phyloP scores from a whole-genome alignment of 371 early-diverging fungal genomes.

The Batrachochytrium dendrobatidis region DNA sequence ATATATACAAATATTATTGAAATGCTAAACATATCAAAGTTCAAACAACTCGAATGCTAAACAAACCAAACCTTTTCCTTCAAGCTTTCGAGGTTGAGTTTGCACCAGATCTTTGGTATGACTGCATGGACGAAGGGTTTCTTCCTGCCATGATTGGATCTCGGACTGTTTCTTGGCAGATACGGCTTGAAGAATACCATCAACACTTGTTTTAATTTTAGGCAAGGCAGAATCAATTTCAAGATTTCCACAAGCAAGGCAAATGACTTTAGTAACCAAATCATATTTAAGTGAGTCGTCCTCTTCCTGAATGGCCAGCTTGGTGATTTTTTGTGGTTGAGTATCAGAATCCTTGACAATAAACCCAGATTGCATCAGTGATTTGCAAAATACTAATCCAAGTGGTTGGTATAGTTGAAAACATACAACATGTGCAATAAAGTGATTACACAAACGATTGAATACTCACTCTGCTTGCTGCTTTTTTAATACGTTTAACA shows the following conservation, averaged over 20 bases:
- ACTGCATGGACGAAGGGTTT: constrained; percentile 62
- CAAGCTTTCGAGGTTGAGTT: constrained; percentile 22
- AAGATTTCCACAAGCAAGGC: constrained; percentile 55
- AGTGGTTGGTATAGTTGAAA: background rate
- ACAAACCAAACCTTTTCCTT: constrained; percentile 17
- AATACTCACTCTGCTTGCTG: constrained; percentile 13
- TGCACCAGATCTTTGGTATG: constrained; percentile 73
- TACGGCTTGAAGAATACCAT: constrained; percentile 62
- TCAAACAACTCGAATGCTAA: too few relatives aligned
- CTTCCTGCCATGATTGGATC: constrained; percentile 89
- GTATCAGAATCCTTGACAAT: constrained; percentile 27
- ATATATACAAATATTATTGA: too few relatives aligned
- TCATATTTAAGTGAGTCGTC: constrained; percentile 66
- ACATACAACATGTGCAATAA: background rate
- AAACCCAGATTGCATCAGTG: background rate
- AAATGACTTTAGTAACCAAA: constrained; percentile 51
- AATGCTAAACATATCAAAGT: too few relatives aligned
- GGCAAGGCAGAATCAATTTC: constrained; percentile 19
- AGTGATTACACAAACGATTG: background rate
- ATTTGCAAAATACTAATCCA: background rate
- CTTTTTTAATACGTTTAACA: constrained; percentile 57
- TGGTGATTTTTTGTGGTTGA: constrained; percentile 81
- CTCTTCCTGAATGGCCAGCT: constrained; percentile 74
- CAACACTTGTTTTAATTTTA: constrained; percentile 37
- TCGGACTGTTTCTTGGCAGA: constrained; percentile 81